Conservation (phyloP, 2,329 filamentous ascomycete species). For the Cercospora sp. region DNA sequence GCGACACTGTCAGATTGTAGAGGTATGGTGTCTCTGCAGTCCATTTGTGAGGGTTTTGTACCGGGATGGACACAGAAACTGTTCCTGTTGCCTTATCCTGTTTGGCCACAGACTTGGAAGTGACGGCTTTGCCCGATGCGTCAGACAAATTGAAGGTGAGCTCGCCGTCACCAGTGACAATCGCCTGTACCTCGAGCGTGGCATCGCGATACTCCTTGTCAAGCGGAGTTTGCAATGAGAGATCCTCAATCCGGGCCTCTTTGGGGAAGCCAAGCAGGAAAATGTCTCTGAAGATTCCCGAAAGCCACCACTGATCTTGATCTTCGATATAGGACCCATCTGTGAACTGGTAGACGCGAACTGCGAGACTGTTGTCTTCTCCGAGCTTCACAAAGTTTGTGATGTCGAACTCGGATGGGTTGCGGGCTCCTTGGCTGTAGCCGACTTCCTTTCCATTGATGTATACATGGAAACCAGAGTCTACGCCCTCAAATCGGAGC, state of each 20-base stretch:
- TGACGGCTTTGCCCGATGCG: slow-evolving; percentile 40
- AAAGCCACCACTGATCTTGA: slow-evolving; percentile 35
- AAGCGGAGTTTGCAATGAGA: slow-evolving; percentile 57
- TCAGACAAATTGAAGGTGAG: slow-evolving; percentile 47
- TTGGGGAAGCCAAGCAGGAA: slow-evolving; percentile 59
- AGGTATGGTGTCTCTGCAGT: slow-evolving; percentile 66
- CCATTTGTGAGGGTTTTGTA: slow-evolving; percentile 64
- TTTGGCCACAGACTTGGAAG: slow-evolving; percentile 9
- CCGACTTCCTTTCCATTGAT: slow-evolving; percentile 65
- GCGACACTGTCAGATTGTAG: slow-evolving; percentile 55
- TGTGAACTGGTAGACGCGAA: slow-evolving; percentile 70
- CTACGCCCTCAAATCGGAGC: slow-evolving; percentile 70
- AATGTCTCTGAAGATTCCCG: slow-evolving; percentile 66
- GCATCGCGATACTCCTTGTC: slow-evolving; percentile 55
- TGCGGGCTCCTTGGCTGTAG: slow-evolving; percentile 68
- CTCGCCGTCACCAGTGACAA: slow-evolving; percentile 42
- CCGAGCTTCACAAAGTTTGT: slow-evolving; percentile 52
- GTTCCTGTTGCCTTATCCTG: slow-evolving; percentile 25
- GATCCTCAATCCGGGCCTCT: slow-evolving; percentile 56
- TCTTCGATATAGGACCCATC: slow-evolving; percentile 71
- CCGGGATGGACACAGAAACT: slow-evolving; percentile 43
- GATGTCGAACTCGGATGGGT: slow-evolving; percentile 70
- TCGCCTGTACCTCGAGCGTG: slow-evolving; percentile 42
- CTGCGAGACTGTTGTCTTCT: slow-evolving; percentile 58
- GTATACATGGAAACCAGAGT: slow-evolving; percentile 70